Evolutionary conservation across 2,329 filamentous ascomycete genomes (phyloP), one percentile per base, ranked within the genome.

Genomic region (Aspergillus thermomutatus): DNA sequence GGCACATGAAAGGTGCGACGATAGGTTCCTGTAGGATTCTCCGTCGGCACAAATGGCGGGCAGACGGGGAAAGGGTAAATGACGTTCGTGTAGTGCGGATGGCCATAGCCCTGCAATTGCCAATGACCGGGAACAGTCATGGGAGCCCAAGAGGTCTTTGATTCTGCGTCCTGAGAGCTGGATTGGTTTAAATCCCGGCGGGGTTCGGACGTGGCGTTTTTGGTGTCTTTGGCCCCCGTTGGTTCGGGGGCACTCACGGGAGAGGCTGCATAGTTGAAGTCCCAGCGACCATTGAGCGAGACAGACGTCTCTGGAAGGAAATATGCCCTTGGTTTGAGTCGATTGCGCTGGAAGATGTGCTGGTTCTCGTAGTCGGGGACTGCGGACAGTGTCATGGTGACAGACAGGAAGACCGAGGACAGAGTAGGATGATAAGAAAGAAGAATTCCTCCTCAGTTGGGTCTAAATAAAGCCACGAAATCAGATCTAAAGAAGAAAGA

Each of bases 81-180:
- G 26, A 87, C 79, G 62, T 90, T 90, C 9, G 87, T 89, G 66
- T 90, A 90, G 61, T 87, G 84, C 0, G 87, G 87, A 51, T 77
- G 77, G 11, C 87, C 87, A 65, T 86, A 84, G 26, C 87, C 87
- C 70, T 90, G 84, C 4, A 88, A 74, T 70, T 90, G 87, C 87
- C 87, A 90, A 66, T 86, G 83, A 3, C 84, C 84, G 0, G 87
- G 87, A 0, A 90, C 87, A 10, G 80, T 65, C 40, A 88, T 83
- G 5, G 31, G 31, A 37, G 31, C 31, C 31, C 31, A 37, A 17
- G 31, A 3, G 7, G 31, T 17, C 31, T 37, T 6, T 0, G 31
- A 37, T 14, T 3, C 14, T 37, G 14, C 6, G 31, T 14, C 14
- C 5, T 7, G 14, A 17, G 31, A 37, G 31, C 31, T 37, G 14